Evolutionary conservation across 352 stramenopile species (phyloP).

Genomic region (Phytophthora ramorum): DNA sequence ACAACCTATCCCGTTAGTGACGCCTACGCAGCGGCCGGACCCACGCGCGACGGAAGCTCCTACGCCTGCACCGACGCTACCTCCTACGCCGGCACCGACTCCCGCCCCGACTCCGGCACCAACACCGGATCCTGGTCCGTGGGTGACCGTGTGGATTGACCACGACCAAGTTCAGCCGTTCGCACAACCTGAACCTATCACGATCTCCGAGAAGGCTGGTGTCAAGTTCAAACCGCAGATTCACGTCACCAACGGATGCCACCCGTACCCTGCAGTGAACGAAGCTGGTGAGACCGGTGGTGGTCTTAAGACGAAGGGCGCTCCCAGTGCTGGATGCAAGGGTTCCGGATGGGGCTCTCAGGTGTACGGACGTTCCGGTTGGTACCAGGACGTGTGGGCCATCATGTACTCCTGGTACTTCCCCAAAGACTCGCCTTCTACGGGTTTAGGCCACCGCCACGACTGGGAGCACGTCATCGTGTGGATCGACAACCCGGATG

Average conservation of each 20-base stretch:
- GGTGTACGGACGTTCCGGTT: constrained; percentile 31
- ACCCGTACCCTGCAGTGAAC: constrained; percentile 26
- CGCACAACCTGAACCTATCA: constrained; percentile 15
- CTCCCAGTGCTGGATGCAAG: constrained; percentile 24
- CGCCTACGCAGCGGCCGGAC: neutral
- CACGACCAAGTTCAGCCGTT: constrained; percentile 27
- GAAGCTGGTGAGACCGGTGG: constrained; percentile 12
- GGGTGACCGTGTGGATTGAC: constrained; percentile 10
- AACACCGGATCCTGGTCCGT: constrained; percentile 12
- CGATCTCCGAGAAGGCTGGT: constrained; percentile 19
- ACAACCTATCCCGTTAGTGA: neutral
- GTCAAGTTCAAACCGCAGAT: constrained; percentile 28
- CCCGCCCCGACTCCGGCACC: constrained; percentile 9
- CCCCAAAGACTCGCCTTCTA: constrained; percentile 42
- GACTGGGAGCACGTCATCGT: constrained; percentile 24
- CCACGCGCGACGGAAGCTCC: constrained; percentile 13
- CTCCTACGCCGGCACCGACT: constrained; percentile 1
- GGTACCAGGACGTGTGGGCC: constrained; percentile 24
- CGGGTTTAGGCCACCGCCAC: constrained; percentile 39
- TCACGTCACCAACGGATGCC: constrained; percentile 26
- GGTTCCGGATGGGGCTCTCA: constrained; percentile 37
- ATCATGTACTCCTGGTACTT: constrained; percentile 50
- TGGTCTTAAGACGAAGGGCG: constrained; percentile 20
- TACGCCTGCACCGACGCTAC: neutral
- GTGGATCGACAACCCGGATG: constrained; percentile 9